These are phyloP conservation scores for Pachysandra terminalis DNA, from an alignment of 164 flowering plant species.

Conservation along the genomic window DNA sequence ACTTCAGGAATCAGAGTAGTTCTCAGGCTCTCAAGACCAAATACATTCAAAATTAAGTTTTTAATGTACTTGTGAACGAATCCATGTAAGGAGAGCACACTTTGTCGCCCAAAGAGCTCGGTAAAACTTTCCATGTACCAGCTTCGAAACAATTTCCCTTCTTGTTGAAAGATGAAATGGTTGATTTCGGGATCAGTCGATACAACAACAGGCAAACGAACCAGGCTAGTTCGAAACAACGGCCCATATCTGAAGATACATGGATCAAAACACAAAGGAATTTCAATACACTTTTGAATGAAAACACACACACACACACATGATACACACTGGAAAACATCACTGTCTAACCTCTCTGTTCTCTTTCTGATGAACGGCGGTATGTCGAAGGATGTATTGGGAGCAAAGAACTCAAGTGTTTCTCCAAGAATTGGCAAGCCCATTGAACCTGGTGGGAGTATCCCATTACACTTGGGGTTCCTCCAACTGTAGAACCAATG, in stretches of 20 bases:
- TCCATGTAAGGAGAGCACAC: neutral
- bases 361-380: neutral
- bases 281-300: too few species aligned
- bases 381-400: neutral
- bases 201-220: neutral
- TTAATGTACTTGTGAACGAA: neutral
- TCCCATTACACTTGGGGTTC: constrained; percentile 2
- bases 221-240: constrained; percentile 1
- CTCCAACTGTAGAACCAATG: neutral
- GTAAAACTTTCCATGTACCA: neutral
- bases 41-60: neutral
- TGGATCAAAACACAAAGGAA: neutral
- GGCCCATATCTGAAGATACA: neutral
- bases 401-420: neutral
- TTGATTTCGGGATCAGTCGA: constrained; percentile 1
- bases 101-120: neutral
- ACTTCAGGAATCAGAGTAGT: neutral
- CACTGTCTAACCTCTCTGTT: neutral
- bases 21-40: neutral
- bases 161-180: neutral
- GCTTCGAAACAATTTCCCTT: neutral
- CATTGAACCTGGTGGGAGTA: constrained; percentile 4
- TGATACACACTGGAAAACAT: too few species aligned
- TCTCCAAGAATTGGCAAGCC: neutral
- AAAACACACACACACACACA: too few species aligned